These are phyloP conservation scores for Acanthamoeba culbertsoni DNA, from an alignment of 208 protist genomes.

Conservation along the genomic window DNA sequence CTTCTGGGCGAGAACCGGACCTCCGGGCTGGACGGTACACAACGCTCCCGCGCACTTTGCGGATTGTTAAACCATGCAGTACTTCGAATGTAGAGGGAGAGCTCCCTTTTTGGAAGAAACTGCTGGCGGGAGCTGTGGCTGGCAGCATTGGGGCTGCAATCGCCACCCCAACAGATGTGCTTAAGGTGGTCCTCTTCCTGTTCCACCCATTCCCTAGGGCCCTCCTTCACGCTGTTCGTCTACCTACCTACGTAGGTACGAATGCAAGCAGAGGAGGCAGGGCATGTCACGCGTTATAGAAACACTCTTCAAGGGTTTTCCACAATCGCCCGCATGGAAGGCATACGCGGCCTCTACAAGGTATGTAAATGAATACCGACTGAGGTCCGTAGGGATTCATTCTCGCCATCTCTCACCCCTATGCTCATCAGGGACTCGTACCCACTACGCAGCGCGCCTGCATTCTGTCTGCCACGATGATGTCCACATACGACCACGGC, in stretches of 20 bases:
- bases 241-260: neutral
- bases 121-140: neutral
- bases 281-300: neutral
- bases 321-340: neutral
- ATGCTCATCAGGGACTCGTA: neutral
- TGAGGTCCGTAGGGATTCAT: too few relatives aligned
- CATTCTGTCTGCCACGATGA: slow-evolving; percentile 2
- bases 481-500: neutral
- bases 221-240: neutral
- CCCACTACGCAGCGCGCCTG: neutral
- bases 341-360: neutral
- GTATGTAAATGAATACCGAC: neutral
- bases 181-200: neutral
- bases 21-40: neutral
- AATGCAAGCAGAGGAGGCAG: neutral
- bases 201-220: neutral
- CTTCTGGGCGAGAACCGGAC: neutral
- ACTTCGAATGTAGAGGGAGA: neutral
- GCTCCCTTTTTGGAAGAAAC: neutral
- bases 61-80: neutral
- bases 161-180: neutral
- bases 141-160: neutral
- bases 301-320: neutral
- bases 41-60: neutral
- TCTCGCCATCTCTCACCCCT: neutral